Base-by-base conservation (phyloP, 768 basidiomycete species). In the Gymnopilus dilepis region DNA sequence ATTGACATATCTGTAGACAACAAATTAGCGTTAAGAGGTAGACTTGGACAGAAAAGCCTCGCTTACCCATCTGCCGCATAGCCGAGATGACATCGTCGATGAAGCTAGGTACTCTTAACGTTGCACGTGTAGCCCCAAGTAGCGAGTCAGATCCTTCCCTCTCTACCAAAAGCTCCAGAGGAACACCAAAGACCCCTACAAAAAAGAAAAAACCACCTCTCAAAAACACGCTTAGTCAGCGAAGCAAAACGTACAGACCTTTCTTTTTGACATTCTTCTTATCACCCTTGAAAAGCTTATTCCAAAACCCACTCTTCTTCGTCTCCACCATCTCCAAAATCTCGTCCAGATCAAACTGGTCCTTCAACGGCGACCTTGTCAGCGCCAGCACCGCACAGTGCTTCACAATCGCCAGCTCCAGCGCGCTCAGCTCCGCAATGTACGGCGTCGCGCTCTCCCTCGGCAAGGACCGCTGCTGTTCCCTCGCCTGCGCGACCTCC, bases 21-120 rank as follows among this genome's bases (percentile, higher is more conserved):
- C 21, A 33, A 45, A 22, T 26, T 11, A 65, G 54, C 34, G 54
- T 61, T 56, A 58, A 12, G 50, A 33, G 19, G 31, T 9, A 34
- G 8, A 31, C 38, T 38, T 56, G 33, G 34, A 48, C 42, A 63
- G 28, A 19, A 13, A 26, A 42, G 34, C 57, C 13, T 26, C n/a
- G 64, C 73, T 64, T 40, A 97, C 97, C 97, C 97, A 99, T 99
- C 74, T 98, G 96, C 71, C 92, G 84, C 97, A 99, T 99, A 11
- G 97, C 95, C 53, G 95, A 97, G 47, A 99, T 87, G 61, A 97
- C 94, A 70, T 99, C 97, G 73, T 99, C 97, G 59, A 99, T 93
- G 73, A 99, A 98, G 74, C 94, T 98, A 13, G 97, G 97, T 21
- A 99, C 90, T 66, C 94, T 83, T 64, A 99, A 70, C 6, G 94